Evolutionary conservation across 495 filamentous ascomycete species (phyloP), one percentile per base, ranked within the genome.

Genomic region (Hapsidospora chrysogenum): DNA sequence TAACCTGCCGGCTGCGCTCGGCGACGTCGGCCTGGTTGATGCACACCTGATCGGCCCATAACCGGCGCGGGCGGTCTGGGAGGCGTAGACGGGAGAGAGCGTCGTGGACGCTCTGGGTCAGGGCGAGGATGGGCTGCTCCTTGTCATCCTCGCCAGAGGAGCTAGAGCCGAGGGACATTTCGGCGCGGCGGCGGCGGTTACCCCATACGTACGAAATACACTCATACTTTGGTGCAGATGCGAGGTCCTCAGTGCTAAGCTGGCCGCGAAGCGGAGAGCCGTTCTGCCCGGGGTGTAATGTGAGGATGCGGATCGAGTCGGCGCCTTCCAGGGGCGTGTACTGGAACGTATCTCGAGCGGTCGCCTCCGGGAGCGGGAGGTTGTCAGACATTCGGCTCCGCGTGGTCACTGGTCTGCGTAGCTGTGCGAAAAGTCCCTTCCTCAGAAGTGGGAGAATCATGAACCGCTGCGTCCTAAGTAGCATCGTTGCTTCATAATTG

Each of bases 41-140:
- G 41, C 58, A 62, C n/a, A 60, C 37, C 2, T 56, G 46, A 22
- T 61, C 57, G 10, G 45, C 31, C 51, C 48, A 51, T 0, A 51
- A 28, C 10, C 26, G 13, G 3, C 36, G 28, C 3, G 26, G 9
- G 9, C 9, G 26, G 18, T 31, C 36, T 19, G 27, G 36, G 27
- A 32, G 13, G 13, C 35, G 14, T 4, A 37, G 14, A 8, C 27
- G 26, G 15, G 13, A 14, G 16, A 37, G 35, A 10, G 35, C 35
- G 17, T 37, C 35, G 17, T 27, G 25, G n/a, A 37, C 19, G 35
- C 27, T 37, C 35, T 29, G 35, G 5, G 25, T 29, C 13, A 37
- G 35, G 28, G 17, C 16, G 13, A 37, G 16, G n/a, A n/a, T n/a
- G n/a, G n/a, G n/a, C n/a, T n/a, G n/a, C n/a, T n/a, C n/a, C n/a